Conservation (phyloP, 495 filamentous ascomycete species). For the Aspergillus biplanus region DNA sequence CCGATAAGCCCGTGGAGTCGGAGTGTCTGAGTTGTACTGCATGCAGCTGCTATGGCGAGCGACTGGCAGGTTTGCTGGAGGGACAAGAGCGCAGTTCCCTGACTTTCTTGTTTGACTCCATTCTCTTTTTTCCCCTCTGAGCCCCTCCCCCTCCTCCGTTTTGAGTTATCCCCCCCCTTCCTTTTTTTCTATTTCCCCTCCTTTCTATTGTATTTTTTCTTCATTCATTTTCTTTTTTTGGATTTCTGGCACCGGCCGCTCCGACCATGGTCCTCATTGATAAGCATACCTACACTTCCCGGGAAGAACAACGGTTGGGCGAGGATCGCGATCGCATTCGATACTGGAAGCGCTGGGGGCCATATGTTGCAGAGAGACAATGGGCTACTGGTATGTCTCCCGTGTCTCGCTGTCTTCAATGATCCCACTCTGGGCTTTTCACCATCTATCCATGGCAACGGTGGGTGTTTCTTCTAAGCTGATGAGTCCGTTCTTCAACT, state of each 20-base stretch:
- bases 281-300: conserved; percentile 77
- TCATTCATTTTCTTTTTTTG: conserved; percentile 9
- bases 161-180: not conserved
- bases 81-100: not conserved
- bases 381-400: conserved; percentile 77
- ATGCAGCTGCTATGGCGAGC: conserved; percentile 7
- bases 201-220: conserved; percentile 16
- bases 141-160: conserved; percentile 4
- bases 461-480: conserved; percentile 22
- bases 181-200: not conserved
- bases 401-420: not conserved
- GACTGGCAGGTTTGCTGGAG: not conserved
- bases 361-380: conserved; percentile 67
- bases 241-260: conserved; percentile 7
- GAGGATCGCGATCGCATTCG: conserved; percentile 77
- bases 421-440: conserved; percentile 16
- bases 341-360: conserved; percentile 97
- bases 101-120: not conserved
- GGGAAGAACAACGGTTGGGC: conserved; percentile 86
- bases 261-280: conserved; percentile 83
- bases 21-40: conserved; percentile 16
- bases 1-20: conserved; percentile 6
- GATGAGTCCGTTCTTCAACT: conserved; percentile 27
- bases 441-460: not conserved
- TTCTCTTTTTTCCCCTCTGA: conserved; percentile 1